Conservation (phyloP, 495 filamentous ascomycete species). For the Neurospora tetrasperma region DNA sequence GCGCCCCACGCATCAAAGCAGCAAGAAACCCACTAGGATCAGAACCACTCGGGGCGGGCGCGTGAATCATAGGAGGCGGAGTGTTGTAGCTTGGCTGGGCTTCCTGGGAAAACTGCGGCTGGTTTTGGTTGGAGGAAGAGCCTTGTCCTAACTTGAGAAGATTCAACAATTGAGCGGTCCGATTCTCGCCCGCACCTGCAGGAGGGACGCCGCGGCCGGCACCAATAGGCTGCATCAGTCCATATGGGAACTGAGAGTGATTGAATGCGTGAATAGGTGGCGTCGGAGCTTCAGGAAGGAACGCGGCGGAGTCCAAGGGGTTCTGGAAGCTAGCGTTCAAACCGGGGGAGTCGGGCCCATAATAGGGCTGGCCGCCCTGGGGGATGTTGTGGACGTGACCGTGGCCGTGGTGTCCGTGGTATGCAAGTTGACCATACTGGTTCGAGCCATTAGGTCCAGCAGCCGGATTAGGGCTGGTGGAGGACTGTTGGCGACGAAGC, state of each 20-base stretch:
- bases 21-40: slow-evolving; percentile 43
- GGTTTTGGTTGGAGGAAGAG: slow-evolving; percentile 5
- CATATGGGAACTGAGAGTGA: slow-evolving; percentile 31
- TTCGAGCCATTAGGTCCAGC: slow-evolving; percentile 9
- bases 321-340: slow-evolving; percentile 13
- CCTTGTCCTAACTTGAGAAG: slow-evolving; percentile 71
- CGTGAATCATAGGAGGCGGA: slow-evolving; percentile 31
- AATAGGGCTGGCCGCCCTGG: slow-evolving; percentile 28
- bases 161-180: slow-evolving; percentile 67
- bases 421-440: slow-evolving; percentile 18
- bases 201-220: slow-evolving; percentile 20
- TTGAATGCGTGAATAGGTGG: slow-evolving; percentile 31
- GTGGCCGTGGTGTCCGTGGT: slow-evolving; percentile 18
- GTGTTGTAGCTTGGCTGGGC: background rate
- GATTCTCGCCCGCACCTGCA: slow-evolving; percentile 35
- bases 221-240: slow-evolving; percentile 31
- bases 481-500: slow-evolving; percentile 23
- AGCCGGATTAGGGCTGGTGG: slow-evolving; percentile 19
- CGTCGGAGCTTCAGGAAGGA: slow-evolving; percentile 37
- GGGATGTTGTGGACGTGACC: slow-evolving; percentile 12
- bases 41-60: slow-evolving; percentile 34
- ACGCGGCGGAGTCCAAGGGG: slow-evolving; percentile 30
- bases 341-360: slow-evolving; percentile 26
- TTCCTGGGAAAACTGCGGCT: slow-evolving; percentile 1
- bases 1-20: slow-evolving; percentile 41